Evolutionary conservation across 441 rosid species (phyloP).

Genomic region (Gossypium aridum): DNA sequence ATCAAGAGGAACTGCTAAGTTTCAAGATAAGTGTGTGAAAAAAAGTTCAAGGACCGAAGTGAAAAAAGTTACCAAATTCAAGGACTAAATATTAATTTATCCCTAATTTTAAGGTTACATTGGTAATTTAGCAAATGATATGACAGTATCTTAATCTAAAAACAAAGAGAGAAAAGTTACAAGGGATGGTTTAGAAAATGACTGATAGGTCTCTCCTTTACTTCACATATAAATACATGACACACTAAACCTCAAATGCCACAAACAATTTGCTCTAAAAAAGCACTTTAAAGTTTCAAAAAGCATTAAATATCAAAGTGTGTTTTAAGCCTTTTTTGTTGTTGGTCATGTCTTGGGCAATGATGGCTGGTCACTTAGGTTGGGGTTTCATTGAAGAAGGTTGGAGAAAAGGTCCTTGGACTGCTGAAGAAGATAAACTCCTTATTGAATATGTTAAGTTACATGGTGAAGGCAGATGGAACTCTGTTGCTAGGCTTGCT

Average conservation of each 20-base stretch:
- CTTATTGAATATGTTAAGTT: slow-evolving; percentile 62
- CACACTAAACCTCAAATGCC: slow-evolving; percentile 16
- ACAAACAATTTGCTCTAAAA: slow-evolving; percentile 27
- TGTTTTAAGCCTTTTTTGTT: background rate
- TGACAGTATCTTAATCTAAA: slow-evolving; percentile 12
- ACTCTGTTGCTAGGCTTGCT: slow-evolving; percentile 78
- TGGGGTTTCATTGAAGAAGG: slow-evolving; percentile 67
- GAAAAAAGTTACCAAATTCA: no score
- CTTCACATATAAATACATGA: slow-evolving; percentile 41
- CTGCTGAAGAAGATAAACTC: slow-evolving; percentile 80
- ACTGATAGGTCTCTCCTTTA: slow-evolving; percentile 16
- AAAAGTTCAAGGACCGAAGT: no score
- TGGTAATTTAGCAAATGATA: background rate
- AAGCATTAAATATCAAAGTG: background rate
- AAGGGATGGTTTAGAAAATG: slow-evolving; percentile 31
- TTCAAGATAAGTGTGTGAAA: no score
- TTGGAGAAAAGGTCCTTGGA: slow-evolving; percentile 98
- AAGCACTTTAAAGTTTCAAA: background rate
- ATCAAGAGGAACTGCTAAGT: no score
- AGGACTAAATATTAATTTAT: no score
- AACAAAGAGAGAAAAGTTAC: slow-evolving; percentile 14
- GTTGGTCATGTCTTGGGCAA: slow-evolving; percentile 46
- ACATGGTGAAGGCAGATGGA: slow-evolving; percentile 97
- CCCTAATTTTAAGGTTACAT: background rate
- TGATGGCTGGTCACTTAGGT: slow-evolving; percentile 46